A percentile compares a stretch with the other conserved stretches of the same genome.
phyloP scores from a whole-genome alignment of 768 basidiomycete genomes.

The Chlorophyllum brunneum region DNA sequence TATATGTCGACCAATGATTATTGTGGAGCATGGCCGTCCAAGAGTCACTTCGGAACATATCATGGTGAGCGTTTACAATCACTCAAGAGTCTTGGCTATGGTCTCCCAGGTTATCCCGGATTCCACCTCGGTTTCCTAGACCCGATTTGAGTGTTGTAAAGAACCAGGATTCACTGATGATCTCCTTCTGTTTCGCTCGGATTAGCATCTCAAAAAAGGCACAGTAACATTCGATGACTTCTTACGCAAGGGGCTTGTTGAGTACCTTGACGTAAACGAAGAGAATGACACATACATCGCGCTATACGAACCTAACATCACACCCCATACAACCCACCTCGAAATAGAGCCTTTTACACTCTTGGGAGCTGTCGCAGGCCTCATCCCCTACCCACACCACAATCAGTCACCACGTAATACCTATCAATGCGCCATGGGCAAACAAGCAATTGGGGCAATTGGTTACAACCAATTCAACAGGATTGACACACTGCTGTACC shows the following conservation, averaged over 20 bases:
- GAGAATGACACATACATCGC: constrained; percentile 98
- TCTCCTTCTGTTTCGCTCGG: not conserved
- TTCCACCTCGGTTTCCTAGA: constrained; percentile 8
- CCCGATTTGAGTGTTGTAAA: not conserved
- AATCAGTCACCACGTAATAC: constrained; percentile 99
- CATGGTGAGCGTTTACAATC: constrained; percentile 39
- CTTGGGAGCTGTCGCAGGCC: constrained; percentile 94
- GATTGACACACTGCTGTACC: constrained; percentile 97
- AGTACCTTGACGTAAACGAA: constrained; percentile 98
- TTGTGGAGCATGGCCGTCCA: constrained; percentile 79
- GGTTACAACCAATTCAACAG: constrained; percentile 97
- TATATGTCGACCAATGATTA: constrained; percentile 96
- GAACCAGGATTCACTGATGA: not conserved
- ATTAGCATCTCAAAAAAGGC: constrained; percentile 76
- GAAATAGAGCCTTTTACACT: constrained; percentile 99
- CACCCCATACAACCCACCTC: constrained; percentile 82
- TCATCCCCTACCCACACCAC: constrained; percentile 99
- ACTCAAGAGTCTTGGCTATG: constrained; percentile 3
- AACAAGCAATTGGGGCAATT: constrained; percentile 98
- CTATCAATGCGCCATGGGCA: constrained; percentile 99
- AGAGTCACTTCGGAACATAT: constrained; percentile 82
- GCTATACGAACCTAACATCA: constrained; percentile 86
- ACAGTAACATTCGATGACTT: constrained; percentile 90
- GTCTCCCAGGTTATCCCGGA: constrained; percentile 7
- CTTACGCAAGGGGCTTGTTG: constrained; percentile 85